Conservation (phyloP, 345 rosid genomes). For the Linum trigynum region DNA sequence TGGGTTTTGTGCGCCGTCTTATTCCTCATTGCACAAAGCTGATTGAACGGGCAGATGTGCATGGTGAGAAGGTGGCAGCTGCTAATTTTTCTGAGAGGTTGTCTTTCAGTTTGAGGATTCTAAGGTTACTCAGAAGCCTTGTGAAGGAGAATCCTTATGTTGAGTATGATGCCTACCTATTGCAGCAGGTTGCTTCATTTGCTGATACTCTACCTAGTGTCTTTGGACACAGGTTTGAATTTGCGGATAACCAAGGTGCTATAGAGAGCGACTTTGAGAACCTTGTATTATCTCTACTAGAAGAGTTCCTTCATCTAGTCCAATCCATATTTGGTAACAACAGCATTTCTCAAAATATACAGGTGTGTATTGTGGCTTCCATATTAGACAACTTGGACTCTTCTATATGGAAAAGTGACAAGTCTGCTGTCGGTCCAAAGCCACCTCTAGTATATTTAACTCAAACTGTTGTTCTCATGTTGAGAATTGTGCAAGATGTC, state of each 20-base stretch:
- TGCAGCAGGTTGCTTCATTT: slow-evolving; percentile 59
- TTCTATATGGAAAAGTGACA: slow-evolving; percentile 62
- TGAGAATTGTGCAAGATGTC: slow-evolving; percentile 69
- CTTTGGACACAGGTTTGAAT: slow-evolving; percentile 53
- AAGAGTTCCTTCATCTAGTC: slow-evolving; percentile 77
- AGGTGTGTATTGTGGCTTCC: slow-evolving; percentile 65
- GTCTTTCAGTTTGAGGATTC: slow-evolving; percentile 57
- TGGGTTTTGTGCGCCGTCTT: slow-evolving; percentile 48
- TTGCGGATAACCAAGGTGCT: slow-evolving; percentile 38
- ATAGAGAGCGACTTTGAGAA: slow-evolving; percentile 68
- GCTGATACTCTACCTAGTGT: slow-evolving; percentile 50
- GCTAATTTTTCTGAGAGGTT: slow-evolving; percentile 43
- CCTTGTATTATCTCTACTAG: slow-evolving; percentile 52
- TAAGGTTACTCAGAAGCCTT: slow-evolving; percentile 66
- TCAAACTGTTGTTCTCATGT: slow-evolving; percentile 45
- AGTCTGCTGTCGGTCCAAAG: slow-evolving; percentile 36
- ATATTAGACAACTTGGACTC: slow-evolving; percentile 57
- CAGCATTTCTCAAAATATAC: slow-evolving; percentile 48
- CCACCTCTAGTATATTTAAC: slow-evolving; percentile 76
- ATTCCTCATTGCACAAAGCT: slow-evolving; percentile 51
- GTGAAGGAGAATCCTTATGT: slow-evolving; percentile 48
- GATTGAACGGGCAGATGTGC: slow-evolving; percentile 39
- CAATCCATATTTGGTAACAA: slow-evolving; percentile 58
- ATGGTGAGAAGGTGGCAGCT: slow-evolving; percentile 52
- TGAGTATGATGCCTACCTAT: slow-evolving; percentile 48